Evolutionary conservation across 148 eudicot genomes (phyloP).

Genomic region (Vaccinium darrowii): DNA sequence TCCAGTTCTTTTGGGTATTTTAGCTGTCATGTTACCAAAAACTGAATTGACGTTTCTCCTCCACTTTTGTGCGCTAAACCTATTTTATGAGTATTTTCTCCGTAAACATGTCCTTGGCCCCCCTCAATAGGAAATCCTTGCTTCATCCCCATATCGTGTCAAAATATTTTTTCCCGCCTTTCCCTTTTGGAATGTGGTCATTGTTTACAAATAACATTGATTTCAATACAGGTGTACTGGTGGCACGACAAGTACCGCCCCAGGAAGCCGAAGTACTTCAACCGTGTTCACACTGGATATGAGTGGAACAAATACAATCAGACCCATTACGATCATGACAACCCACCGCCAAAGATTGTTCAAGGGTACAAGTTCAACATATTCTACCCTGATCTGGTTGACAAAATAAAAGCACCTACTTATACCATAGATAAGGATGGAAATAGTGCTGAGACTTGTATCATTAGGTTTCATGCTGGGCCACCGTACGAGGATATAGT

Average conservation of each 20-base stretch:
- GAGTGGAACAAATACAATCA: conserved; percentile 99
- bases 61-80: background rate
- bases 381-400: conserved; percentile 96
- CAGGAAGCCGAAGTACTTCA: conserved; percentile 94
- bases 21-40: no score
- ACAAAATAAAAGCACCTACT: conserved; percentile 79
- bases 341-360: conserved; percentile 92
- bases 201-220: conserved; percentile 11
- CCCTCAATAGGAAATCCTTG: background rate
- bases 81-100: background rate
- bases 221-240: conserved; percentile 83
- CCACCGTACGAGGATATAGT: conserved; percentile 99
- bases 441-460: conserved; percentile 87
- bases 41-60: no score
- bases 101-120: background rate
- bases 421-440: conserved; percentile 87
- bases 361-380: conserved; percentile 99
- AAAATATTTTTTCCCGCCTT: background rate
- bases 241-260: conserved; percentile 99
- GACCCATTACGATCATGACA: conserved; percentile 96
- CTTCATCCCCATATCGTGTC: background rate
- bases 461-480: conserved; percentile 91
- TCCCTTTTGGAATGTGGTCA: background rate
- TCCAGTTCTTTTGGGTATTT: no score
- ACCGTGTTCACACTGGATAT: conserved; percentile 99